Evolutionary conservation across 768 basidiomycete species (phyloP), one percentile per base, ranked within the genome.

Genomic region (Lactarius sp.): DNA sequence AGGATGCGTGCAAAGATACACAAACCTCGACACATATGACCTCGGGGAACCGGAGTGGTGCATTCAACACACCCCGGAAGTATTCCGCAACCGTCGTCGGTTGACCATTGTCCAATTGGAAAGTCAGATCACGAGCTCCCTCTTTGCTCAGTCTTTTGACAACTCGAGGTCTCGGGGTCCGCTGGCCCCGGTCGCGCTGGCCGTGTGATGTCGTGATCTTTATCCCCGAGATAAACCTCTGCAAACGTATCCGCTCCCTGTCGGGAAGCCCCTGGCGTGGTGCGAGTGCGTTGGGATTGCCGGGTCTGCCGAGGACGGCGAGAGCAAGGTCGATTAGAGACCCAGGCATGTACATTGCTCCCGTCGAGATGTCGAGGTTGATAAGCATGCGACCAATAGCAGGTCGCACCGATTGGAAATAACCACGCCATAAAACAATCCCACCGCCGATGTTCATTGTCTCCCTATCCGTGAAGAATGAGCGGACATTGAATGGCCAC

Each of bases 281-380:
- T 10, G 79, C 75, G 7, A 82, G 69, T 4, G 75, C 58, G 13
- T 75, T 70, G 0, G 77, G 72, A 49, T 75, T 62, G 27, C 56
- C 42, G 3, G 70, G 70, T 41, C 61, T 73, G 0, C 74, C 76
- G 13, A 89, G 70, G 69, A 82, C 83, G 4, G 84, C 84, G 4
- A 86, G 72, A 62, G 85, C 85, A 0, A 91, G 74, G 2, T 77
- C 72, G 58, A 88, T 74, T 2, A 92, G 76, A 0, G 77, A 70
- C 0, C 91, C 90, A 0, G 81, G 74, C 68, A 82, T 83, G 71
- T 86, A 91, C 86, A 92, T 88, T 33, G 85, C 81, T 0, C 85
- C 90, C 0, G 89, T 88, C 0, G 85, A 83, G 52, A 90, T 88
- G 65, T 92, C 90, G 66, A 92, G 79, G 62, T 92, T 92, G 67